Percentiles rank a stretch among this genome's conserved stretches.
phyloP scores from a whole-genome alignment of 2,329 filamentous ascomycete species.

The Fusarium camptoceras region DNA sequence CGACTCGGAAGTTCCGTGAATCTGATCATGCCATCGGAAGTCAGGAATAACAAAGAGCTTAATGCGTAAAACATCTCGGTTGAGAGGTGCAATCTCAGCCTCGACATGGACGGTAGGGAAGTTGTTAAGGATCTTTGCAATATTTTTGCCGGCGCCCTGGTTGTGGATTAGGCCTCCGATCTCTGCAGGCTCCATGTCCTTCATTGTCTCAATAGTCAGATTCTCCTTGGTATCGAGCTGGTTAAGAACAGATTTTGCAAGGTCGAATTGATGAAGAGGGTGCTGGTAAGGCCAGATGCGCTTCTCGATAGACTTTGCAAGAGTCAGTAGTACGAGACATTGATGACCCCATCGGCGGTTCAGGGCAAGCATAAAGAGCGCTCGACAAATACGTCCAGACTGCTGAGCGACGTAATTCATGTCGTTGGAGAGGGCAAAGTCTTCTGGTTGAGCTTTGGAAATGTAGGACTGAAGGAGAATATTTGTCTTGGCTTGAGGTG shows the following conservation, averaged over 20 bases:
- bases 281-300: slow-evolving; percentile 96
- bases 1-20: slow-evolving; percentile 93
- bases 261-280: slow-evolving; percentile 93
- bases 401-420: slow-evolving; percentile 96
- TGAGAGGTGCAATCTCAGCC: slow-evolving; percentile 93
- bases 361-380: slow-evolving; percentile 96
- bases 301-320: slow-evolving; percentile 98
- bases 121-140: slow-evolving; percentile 84
- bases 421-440: slow-evolving; percentile 93
- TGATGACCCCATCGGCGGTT: slow-evolving; percentile 97
- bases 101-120: slow-evolving; percentile 94
- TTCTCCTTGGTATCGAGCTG: slow-evolving; percentile 86
- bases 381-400: slow-evolving; percentile 90
- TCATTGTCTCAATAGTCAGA: slow-evolving; percentile 81
- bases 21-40: slow-evolving; percentile 92
- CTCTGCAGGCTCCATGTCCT: slow-evolving; percentile 93
- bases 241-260: slow-evolving; percentile 84
- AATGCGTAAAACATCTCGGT: slow-evolving; percentile 93
- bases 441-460: slow-evolving; percentile 85
- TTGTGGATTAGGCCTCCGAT: slow-evolving; percentile 95
- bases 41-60: slow-evolving; percentile 87
- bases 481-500: slow-evolving; percentile 91
- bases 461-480: slow-evolving; percentile 95
- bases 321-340: slow-evolving; percentile 87
- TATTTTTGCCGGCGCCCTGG: slow-evolving; percentile 83